Evolutionary conservation across 352 stramenopile genomes (phyloP), one percentile per base, ranked within the genome.

Genomic region (Globisporangium canariense): DNA sequence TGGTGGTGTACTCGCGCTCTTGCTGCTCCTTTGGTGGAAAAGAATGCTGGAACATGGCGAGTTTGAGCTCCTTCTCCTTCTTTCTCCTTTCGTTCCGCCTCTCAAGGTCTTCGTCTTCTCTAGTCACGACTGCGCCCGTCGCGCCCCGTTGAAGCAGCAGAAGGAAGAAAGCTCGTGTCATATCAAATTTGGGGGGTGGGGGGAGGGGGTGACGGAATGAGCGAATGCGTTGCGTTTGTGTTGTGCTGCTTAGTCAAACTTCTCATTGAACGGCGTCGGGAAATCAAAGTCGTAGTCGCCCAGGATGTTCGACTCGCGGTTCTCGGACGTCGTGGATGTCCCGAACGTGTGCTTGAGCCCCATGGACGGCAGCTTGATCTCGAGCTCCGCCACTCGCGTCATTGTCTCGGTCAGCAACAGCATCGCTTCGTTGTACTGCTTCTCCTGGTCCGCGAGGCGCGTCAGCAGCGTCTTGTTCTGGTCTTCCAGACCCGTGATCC

Each of bases 401-500:
- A 94, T 92, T 43, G 86, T 94, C 58, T 90, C 85, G 10, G 83
- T 92, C 22, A 94, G 73, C 63, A 94, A 65, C 65, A 94, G 71
- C 86, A 93, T 94, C 25, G 83, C 85, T 64, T 94, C 82, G 56
- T 90, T 85, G 73, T 94, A 92, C 66, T 94, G 86, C 50, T 88
- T 90, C 74, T 94, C 82, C 69, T 93, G 84, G 46, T 92, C 79
- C 0, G 71, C 70, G 45, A 93, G 71, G 22, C 84, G 83, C 14
- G 70, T 88, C 60, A 89, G 71, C 9, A 94, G 67, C 47, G 82
- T 66, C 57, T 88, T 85, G 78, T 94, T 94, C 66, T 80, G 79
- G 55, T 90, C 81, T 43, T 93, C 84, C 10, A 94, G 68, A 41
- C 71, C 75, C 18, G 63, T 62, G 34, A 94, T 72, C 2, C 81